These are phyloP conservation scores for Metschnikowia matae DNA, from an alignment of 805 yeast genomes.

Conservation along the genomic window DNA sequence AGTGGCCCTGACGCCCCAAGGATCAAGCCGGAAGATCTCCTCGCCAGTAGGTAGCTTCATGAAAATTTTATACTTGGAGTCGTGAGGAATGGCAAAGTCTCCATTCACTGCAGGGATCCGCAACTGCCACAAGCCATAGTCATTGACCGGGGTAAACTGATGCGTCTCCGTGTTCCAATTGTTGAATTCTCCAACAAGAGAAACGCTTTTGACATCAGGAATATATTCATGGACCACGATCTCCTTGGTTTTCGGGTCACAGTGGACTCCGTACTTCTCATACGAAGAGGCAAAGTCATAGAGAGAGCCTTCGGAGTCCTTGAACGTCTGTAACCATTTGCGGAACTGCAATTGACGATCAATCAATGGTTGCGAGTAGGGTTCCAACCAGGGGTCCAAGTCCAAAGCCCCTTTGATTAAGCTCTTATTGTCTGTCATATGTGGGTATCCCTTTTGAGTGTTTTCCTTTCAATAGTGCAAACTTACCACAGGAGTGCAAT, in stretches of 20 bases:
- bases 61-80: constrained; percentile 69
- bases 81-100: constrained; percentile 69
- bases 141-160: constrained; percentile 50
- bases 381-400: constrained; percentile 84
- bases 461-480: neutral
- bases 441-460: neutral
- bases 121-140: constrained; percentile 67
- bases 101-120: constrained; percentile 56
- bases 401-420: constrained; percentile 56
- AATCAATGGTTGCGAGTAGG: constrained; percentile 62
- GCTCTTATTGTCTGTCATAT: constrained; percentile 4
- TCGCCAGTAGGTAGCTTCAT: constrained; percentile 66
- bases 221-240: constrained; percentile 80
- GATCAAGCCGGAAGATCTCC: constrained; percentile 75
- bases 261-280: constrained; percentile 72
- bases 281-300: constrained; percentile 73
- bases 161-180: constrained; percentile 64
- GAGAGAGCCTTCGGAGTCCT: constrained; percentile 54
- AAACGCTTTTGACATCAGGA: constrained; percentile 75
- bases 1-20: constrained; percentile 84
- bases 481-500: neutral
- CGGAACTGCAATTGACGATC: constrained; percentile 65
- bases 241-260: constrained; percentile 45
- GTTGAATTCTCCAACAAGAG: constrained; percentile 90
- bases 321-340: constrained; percentile 56